Conservation (phyloP, 2,329 filamentous ascomycete species). For the Aschersonia sp. region DNA sequence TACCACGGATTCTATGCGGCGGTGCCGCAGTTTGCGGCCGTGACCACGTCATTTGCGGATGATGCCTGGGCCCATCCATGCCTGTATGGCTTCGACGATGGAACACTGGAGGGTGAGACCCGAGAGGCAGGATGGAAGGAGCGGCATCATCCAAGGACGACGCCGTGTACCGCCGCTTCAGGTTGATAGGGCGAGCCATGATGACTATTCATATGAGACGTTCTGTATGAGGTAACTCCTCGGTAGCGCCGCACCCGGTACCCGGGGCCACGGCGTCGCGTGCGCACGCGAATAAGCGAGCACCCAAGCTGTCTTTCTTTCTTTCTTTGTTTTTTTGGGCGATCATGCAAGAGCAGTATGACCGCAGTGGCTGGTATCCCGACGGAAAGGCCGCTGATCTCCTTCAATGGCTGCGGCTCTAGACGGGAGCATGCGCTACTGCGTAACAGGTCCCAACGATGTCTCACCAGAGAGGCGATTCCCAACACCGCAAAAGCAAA, state of each 20-base stretch:
- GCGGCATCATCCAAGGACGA: conserved; percentile 1
- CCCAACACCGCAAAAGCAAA: conserved; percentile 1
- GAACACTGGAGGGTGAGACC: conserved; percentile 1
- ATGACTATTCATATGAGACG: not conserved
- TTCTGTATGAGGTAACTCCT: not conserved
- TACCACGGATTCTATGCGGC: not conserved
- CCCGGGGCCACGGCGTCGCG: not conserved
- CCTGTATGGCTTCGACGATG: conserved; percentile 3
- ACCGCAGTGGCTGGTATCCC: conserved; percentile 1
- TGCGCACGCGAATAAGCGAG: not conserved
- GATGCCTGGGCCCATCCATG: not conserved
- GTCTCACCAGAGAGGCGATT: conserved; percentile 1
- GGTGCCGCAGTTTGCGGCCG: not conserved
- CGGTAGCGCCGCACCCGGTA: not conserved
- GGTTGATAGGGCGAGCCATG: conserved; percentile 1
- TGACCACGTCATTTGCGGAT: not conserved
- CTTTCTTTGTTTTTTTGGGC: not conserved
- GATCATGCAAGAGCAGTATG: not conserved
- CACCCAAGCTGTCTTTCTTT: not conserved
- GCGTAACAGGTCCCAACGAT: not conserved
- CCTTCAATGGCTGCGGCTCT: not conserved
- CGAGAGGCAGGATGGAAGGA: conserved; percentile 1
- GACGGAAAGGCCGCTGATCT: not conserved
- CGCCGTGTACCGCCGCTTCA: not conserved
- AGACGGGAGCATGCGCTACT: conserved; percentile 1